Percentiles rank a stretch among this genome's conserved stretches.
Conservation (phyloP, 2,329 filamentous ascomycete genomes). For the Aureobasidium musti region DNA sequence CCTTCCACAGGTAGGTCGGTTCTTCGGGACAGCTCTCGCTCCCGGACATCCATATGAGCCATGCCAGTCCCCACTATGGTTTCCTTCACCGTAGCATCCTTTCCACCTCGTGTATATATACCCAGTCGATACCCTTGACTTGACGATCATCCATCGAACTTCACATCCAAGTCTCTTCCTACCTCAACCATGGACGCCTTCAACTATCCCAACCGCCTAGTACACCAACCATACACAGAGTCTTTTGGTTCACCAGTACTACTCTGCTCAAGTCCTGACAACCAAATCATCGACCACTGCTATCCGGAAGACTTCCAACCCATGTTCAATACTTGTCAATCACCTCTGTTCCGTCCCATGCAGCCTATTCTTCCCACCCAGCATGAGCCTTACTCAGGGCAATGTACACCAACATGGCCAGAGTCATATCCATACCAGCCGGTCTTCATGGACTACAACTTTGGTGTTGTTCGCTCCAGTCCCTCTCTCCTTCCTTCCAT, state of each 20-base stretch:
- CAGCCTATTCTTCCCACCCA: constrained; percentile 18
- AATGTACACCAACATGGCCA: constrained; percentile 27
- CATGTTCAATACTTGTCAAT: constrained; percentile 27
- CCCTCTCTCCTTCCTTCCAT: constrained; percentile 30
- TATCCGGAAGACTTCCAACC: constrained; percentile 21
- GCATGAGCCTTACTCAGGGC: constrained; percentile 16
- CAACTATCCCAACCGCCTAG: constrained; percentile 19
- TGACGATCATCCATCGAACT: constrained; percentile 9
- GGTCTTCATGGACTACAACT: constrained; percentile 22
- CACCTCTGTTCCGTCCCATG: constrained; percentile 15
- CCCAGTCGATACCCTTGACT: constrained; percentile 24
- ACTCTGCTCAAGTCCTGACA: constrained; percentile 26
- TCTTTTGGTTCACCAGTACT: constrained; percentile 20
- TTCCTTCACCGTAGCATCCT: constrained; percentile 24
- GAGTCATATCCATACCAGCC: constrained; percentile 25
- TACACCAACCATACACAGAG: constrained; percentile 19
- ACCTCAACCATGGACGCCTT: constrained; percentile 20
- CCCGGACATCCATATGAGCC: constrained; percentile 22
- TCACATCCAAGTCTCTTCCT: not conserved
- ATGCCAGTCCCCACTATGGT: constrained; percentile 20
- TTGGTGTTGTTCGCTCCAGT: constrained; percentile 25
- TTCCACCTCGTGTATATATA: constrained; percentile 24
- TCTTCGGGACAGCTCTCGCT: constrained; percentile 18
- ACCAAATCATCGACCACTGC: constrained; percentile 26
- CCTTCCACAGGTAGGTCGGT: constrained; percentile 27